Percentiles rank a stretch among this genome's conserved stretches.
Evolutionary conservation across 352 stramenopile genomes (phyloP).

Genomic region (Phytophthora vignae): DNA sequence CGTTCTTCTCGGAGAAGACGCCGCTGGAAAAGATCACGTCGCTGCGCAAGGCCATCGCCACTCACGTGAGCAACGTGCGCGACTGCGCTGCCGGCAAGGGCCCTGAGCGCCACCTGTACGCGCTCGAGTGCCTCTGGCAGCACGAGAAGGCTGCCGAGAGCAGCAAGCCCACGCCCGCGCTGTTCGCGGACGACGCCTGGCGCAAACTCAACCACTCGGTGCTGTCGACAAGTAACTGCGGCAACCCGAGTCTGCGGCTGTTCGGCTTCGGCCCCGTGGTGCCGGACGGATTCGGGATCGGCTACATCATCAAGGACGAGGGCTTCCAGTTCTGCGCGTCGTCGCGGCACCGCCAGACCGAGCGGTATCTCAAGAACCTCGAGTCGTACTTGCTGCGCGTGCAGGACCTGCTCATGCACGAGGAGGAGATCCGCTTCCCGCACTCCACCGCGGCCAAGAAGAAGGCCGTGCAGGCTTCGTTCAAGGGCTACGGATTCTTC

Average conservation of each 20-base stretch:
- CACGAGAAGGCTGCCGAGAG: conserved; percentile 49
- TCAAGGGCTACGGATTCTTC: conserved; percentile 88
- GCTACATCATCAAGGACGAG: conserved; percentile 98
- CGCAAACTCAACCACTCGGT: conserved; percentile 94
- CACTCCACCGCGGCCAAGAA: conserved; percentile 64
- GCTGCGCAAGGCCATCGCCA: conserved; percentile 84
- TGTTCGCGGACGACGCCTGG: conserved; percentile 93
- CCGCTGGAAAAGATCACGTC: conserved; percentile 91
- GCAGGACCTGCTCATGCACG: conserved; percentile 79
- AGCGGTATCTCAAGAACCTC: conserved; percentile 86
- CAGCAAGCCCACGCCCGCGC: conserved; percentile 54
- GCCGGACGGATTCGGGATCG: conserved; percentile 95
- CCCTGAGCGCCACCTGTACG: conserved; percentile 95
- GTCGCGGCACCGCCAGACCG: conserved; percentile 84
- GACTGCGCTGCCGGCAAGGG: conserved; percentile 92
- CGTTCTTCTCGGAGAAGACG: conserved; percentile 84
- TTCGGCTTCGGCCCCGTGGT: conserved; percentile 96
- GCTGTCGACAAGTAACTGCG: conserved; percentile 97
- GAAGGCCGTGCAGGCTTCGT: conserved; percentile 51
- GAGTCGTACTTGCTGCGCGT: conserved; percentile 82
- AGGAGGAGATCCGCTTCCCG: conserved; percentile 82
- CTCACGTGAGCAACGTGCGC: conserved; percentile 92
- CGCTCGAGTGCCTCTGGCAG: conserved; percentile 92
- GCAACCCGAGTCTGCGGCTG: conserved; percentile 94
- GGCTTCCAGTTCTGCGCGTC: conserved; percentile 90